Conservation (phyloP, 805 yeast genomes). For the Spathaspora girioi region DNA sequence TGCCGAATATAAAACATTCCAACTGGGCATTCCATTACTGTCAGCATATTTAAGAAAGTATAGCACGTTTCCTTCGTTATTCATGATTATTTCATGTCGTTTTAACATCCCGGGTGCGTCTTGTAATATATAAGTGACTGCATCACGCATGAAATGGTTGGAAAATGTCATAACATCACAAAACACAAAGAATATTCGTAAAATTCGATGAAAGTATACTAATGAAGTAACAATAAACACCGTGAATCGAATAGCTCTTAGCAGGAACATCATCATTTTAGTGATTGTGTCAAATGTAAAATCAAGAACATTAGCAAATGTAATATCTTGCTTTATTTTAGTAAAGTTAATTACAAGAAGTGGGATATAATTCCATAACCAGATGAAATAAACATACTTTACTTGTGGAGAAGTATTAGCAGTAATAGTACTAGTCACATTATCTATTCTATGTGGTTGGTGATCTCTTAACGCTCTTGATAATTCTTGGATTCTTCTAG, state of each 20-base stretch:
- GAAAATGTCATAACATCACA: conserved; percentile 28
- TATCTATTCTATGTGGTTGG: not conserved
- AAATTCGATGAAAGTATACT: conserved; percentile 16
- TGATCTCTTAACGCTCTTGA: not conserved
- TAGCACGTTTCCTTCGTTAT: conserved; percentile 8
- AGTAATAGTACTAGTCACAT: too few relatives aligned
- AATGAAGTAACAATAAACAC: conserved; percentile 14
- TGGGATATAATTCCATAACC: conserved; percentile 16
- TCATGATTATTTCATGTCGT: conserved; percentile 8
- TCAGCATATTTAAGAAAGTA: conserved; percentile 6
- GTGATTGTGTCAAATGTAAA: conserved; percentile 1
- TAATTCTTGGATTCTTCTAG: conserved; percentile 9
- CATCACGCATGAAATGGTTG: conserved; percentile 23
- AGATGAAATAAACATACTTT: conserved; percentile 9
- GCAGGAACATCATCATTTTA: conserved; percentile 4
- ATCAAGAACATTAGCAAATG: conserved; percentile 5
- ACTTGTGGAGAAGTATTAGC: not conserved
- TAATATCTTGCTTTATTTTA: conserved; percentile 13
- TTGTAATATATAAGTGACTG: conserved; percentile 22
- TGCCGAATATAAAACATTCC: not conserved
- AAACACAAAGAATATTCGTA: conserved; percentile 17
- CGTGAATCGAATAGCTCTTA: conserved; percentile 11
- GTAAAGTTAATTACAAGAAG: conserved; percentile 17
- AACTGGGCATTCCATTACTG: conserved; percentile 2
- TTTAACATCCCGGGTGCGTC: conserved; percentile 13